Evolutionary conservation across 2,329 filamentous ascomycete genomes (phyloP), one percentile per base, ranked within the genome.

Genomic region (Pseudogymnoascus sp.): DNA sequence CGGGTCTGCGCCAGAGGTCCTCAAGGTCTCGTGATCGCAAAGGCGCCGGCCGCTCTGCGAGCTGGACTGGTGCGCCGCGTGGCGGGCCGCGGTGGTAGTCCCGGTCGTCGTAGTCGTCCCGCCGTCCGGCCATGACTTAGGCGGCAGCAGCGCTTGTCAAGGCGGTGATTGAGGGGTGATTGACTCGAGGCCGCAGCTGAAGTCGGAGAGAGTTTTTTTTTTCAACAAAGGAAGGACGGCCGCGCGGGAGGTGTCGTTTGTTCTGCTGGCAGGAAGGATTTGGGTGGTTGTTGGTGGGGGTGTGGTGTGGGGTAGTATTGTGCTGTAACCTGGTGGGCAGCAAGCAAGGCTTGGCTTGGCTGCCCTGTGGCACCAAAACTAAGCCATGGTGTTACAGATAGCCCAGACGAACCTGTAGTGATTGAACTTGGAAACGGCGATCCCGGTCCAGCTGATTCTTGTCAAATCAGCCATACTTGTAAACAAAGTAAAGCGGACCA

Each of bases 41-140:
- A 14, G 51, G 51, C 51, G 51, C 51, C 12, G 29, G 51, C 10
- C 51, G 29, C 51, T 57, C 51, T 3, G 51, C 51, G n/a, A 57
- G 51, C 5, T 57, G 29, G 29, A 57, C 29, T 34, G 51, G 51
- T 6, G 3, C 51, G 51, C 51, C 51, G 29, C 51, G 51, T 12
- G 51, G 51, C 51, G 51, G 51, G 29, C 51, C 51, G 51, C 51
- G 51, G 10, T 36, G 51, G 29, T 57, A 36, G 26, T 57, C 51
- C 29, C 51, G 29, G n/a, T 57, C 51, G n/a, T 57, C 51, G 51
- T 57, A 57, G 51, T 57, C 47, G 16, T 54, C 51, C 51, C 51
- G 51, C 7, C 29, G 51, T 57, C 51, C 51, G 7, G 51, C 51
- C 51, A 57, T 57, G 16, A 10, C 47, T 34, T 34, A 57, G 29